Base-by-base conservation (phyloP, 208 protist genomes). In the Leishmania braziliensis region DNA sequence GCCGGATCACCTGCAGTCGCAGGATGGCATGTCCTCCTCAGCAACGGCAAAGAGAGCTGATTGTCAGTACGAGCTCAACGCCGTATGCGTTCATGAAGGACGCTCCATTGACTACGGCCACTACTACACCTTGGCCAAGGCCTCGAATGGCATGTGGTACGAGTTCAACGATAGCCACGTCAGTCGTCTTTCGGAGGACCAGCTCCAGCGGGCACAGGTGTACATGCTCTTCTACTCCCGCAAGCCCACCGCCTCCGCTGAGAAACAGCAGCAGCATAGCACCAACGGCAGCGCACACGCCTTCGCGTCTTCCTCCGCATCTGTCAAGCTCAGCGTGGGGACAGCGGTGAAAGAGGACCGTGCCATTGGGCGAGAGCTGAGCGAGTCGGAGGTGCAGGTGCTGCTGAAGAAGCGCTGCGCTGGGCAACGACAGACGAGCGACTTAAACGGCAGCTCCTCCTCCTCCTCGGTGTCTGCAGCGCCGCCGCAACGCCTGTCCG, bases 201-300 rank as follows among this genome's bases (percentile, higher is more conserved):
- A 78, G 36, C 94, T 92, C 36, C 85, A 96, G 63, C 75, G 80
- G 2, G 87, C 95, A 77, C 90, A 94, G 76, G 96, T 93, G 12
- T 98, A 98, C 88, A 95, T 98, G 88, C 88, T 98, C 60, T 98
- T 96, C 81, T 98, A 98, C 84, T 93, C 90, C 2, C 79, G 86
- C 16, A 72, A 69, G 53, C 43, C 75, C 16, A 50, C 51, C 70
- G 8, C 51, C 51, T 4, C 53, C 8, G 39, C 73, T 23, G 73
- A 36, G 73, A 66, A 48, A 51, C n/a, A 54, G 14, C n/a, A 6
- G 48, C 20, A 54, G 14, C n/a, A 29, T 14, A 54, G 46, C 72
- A 63, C n/a, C 72, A 33, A 60, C 72, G 72, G 51, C 72, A 76
- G 29, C 29, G n/a, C 33, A 46, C 72, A 16, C n/a, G 72, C 48